These are phyloP conservation scores for Phytopythium mirpurense DNA, from an alignment of 352 stramenopile species.

Conservation along the genomic window DNA sequence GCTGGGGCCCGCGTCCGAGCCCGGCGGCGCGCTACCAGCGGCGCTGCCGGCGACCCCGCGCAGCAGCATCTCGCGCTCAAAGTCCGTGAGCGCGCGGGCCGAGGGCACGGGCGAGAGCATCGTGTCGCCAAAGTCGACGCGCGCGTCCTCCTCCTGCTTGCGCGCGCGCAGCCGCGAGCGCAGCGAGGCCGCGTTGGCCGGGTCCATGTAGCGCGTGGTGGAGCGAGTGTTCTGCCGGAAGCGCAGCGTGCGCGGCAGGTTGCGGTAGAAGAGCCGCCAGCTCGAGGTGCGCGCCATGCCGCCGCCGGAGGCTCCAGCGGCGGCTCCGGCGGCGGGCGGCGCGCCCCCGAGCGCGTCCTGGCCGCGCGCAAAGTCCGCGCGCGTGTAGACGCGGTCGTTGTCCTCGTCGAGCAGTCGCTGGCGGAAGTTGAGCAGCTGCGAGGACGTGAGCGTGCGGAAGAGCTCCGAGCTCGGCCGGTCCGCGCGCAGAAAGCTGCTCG, in stretches of 20 bases:
- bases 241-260: conserved; percentile 53
- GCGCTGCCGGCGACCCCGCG: background rate
- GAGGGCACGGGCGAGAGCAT: conserved; percentile 23
- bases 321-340: background rate
- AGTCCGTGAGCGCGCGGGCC: conserved; percentile 32
- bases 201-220: conserved; percentile 73
- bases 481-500: conserved; percentile 33
- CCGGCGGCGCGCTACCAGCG: background rate
- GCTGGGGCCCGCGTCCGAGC: background rate
- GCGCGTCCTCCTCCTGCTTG: conserved; percentile 39
- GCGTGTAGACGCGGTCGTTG: conserved; percentile 14
- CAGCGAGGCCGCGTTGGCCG: conserved; percentile 59
- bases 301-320: background rate
- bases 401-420: conserved; percentile 53
- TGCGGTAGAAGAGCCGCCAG: conserved; percentile 65
- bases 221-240: conserved; percentile 77
- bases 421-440: conserved; percentile 48
- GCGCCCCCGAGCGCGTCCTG: conserved; percentile 11
- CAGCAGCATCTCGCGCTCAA: conserved; percentile 43
- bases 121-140: conserved; percentile 22
- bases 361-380: conserved; percentile 5
- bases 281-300: conserved; percentile 29
- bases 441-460: conserved; percentile 70
- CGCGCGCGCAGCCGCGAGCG: conserved; percentile 43
- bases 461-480: conserved; percentile 52